Percentiles rank a stretch among this genome's conserved stretches.
These are phyloP conservation scores for Backusella mclennaniae DNA, from an alignment of 192 early-diverging fungal species.

Conservation along the genomic window DNA sequence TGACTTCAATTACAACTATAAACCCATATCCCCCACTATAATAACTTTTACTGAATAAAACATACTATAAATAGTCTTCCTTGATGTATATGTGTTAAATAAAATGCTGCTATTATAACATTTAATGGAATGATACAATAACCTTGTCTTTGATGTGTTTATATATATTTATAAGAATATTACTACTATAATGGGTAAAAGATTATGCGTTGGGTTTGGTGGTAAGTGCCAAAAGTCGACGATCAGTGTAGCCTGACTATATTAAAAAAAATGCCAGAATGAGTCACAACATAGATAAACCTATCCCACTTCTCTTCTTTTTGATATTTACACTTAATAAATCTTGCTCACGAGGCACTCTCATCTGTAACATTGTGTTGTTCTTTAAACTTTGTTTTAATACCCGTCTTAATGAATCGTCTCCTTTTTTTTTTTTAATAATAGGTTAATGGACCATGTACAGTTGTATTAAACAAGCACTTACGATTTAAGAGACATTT, in stretches of 20 bases:
- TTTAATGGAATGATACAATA: too few relatives aligned
- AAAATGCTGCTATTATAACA: neutral
- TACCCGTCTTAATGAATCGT: constrained; percentile 38
- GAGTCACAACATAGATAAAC: neutral
- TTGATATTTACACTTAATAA: constrained; percentile 36
- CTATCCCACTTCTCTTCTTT: neutral
- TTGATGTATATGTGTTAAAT: neutral
- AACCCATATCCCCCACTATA: too few relatives aligned
- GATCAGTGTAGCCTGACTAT: constrained; percentile 42
- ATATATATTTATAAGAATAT: neutral
- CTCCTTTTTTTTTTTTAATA: constrained; percentile 25
- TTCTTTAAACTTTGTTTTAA: constrained; percentile 35
- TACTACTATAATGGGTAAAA: neutral
- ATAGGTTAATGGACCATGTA: too few relatives aligned
- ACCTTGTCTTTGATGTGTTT: neutral
- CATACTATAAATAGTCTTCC: neutral
- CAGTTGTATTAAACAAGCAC: neutral
- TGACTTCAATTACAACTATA: too few relatives aligned
- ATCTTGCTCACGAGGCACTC: constrained; percentile 38
- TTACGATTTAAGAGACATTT: constrained; percentile 42
- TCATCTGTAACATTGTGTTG: constrained; percentile 31
- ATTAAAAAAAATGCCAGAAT: neutral
- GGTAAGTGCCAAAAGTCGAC: constrained; percentile 34
- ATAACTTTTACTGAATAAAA: too few relatives aligned
- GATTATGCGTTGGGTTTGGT: constrained; percentile 13